These are phyloP conservation scores for Coemansia sp. DNA, from an alignment of 192 early-diverging fungal species.

Conservation along the genomic window DNA sequence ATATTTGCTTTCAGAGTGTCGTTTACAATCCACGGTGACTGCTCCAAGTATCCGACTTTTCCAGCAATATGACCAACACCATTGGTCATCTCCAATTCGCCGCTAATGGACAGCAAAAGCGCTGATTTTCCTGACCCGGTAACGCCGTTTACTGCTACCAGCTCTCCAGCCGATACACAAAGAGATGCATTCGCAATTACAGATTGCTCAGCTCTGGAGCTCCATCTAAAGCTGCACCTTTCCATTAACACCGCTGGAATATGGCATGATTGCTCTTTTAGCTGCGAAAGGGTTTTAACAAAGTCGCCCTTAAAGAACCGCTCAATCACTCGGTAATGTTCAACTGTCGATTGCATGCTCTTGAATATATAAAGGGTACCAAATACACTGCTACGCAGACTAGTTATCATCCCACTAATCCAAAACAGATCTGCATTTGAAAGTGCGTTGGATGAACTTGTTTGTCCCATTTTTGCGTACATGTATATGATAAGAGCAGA, in stretches of 20 bases:
- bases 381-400: background rate
- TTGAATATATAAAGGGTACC: background rate
- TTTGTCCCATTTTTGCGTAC: background rate
- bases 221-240: constrained; percentile 20
- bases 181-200: constrained; percentile 17
- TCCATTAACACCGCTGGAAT: constrained; percentile 8
- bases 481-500: constrained; percentile 7
- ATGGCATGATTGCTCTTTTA: background rate
- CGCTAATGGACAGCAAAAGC: constrained; percentile 60
- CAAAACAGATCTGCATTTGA: constrained; percentile 27
- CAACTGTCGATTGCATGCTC: background rate
- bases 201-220: background rate
- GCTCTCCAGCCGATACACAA: constrained; percentile 24
- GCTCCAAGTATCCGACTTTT: constrained; percentile 25
- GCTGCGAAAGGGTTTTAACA: constrained; percentile 15
- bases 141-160: constrained; percentile 59
- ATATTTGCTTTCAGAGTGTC: constrained; percentile 75
- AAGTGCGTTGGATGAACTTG: background rate
- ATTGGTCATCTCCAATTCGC: constrained; percentile 46
- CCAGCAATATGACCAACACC: constrained; percentile 35
- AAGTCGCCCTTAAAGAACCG: constrained; percentile 18
- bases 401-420: background rate
- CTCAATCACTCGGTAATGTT: constrained; percentile 12
- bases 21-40: constrained; percentile 34
- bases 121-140: constrained; percentile 66